Conservation (phyloP, 805 yeast genomes). For the Wickerhamiella dianesei region DNA sequence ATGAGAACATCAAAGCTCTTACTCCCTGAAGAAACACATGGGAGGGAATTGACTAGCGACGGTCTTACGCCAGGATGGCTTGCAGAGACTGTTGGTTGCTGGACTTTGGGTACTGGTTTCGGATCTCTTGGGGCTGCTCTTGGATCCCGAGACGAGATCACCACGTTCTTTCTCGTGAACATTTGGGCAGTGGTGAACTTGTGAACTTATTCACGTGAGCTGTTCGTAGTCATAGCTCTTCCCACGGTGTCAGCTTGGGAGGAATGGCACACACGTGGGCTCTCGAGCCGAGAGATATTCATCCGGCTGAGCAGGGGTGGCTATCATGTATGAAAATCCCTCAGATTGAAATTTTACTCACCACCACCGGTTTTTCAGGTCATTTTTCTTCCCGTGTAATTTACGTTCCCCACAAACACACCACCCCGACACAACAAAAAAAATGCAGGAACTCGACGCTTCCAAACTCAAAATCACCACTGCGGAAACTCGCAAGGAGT, state of each 20-base stretch:
- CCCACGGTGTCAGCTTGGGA: too few species aligned
- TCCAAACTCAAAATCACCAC: conserved; percentile 37
- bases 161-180: conserved; percentile 10
- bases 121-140: not conserved
- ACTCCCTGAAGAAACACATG: conserved; percentile 70
- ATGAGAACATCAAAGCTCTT: conserved; percentile 59
- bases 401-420: not conserved
- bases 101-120: not conserved
- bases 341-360: not conserved
- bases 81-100: not conserved
- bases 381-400: not conserved
- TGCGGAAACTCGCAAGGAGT: conserved; percentile 36
- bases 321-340: not conserved
- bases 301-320: not conserved
- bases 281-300: too few species aligned
- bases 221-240: too few species aligned
- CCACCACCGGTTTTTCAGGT: too few species aligned
- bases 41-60: conserved; percentile 59
- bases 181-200: too few species aligned
- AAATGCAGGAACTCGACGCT: conserved; percentile 38
- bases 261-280: too few species aligned
- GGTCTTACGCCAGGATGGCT: conserved; percentile 56
- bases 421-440: not conserved
- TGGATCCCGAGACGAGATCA: conserved; percentile 1
- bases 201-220: too few species aligned